Evolutionary conservation across 768 basidiomycete genomes (phyloP).

Genomic region (Thelephora ganbajun): DNA sequence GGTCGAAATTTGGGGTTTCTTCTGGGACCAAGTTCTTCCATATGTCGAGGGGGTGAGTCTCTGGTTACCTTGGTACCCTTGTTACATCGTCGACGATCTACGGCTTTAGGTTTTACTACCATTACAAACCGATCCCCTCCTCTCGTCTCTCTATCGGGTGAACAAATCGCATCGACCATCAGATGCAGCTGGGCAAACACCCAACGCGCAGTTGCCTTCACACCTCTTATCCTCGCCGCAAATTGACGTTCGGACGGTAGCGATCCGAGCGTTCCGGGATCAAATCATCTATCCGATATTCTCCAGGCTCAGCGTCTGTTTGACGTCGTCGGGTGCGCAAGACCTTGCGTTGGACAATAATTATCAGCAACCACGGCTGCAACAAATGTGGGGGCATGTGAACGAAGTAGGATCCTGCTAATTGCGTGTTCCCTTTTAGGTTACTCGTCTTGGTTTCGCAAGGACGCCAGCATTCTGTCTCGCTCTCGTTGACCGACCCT

Average conservation of each 20-base stretch:
- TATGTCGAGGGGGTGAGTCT: constrained; percentile 73
- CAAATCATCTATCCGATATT: constrained; percentile 58
- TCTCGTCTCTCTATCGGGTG: constrained; percentile 55
- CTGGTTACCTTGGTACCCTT: constrained; percentile 24
- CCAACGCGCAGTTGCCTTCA: constrained; percentile 19
- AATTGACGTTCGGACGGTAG: constrained; percentile 75
- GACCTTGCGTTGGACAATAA: constrained; percentile 34
- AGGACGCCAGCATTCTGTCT: constrained; percentile 40
- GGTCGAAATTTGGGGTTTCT: constrained; percentile 86
- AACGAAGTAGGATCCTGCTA: neutral
- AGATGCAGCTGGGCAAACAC: constrained; percentile 33
- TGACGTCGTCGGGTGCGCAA: constrained; percentile 44
- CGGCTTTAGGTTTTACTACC: constrained; percentile 38
- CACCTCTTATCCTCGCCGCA: constrained; percentile 27
- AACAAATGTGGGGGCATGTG: constrained; percentile 51
- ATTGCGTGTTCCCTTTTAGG: constrained; percentile 22
- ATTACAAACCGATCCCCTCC: constrained; percentile 43
- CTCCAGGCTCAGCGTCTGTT: constrained; percentile 37
- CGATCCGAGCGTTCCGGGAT: constrained; percentile 69
- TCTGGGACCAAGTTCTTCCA: constrained; percentile 81
- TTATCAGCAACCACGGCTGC: constrained; percentile 55
- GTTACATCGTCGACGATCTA: neutral
- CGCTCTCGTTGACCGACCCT: constrained; percentile 43
- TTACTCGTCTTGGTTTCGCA: constrained; percentile 65
- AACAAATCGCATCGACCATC: constrained; percentile 37